Evolutionary conservation across 441 rosid genomes (phyloP), one percentile per base, ranked within the genome.

Genomic region (Pelargonium citronellum): DNA sequence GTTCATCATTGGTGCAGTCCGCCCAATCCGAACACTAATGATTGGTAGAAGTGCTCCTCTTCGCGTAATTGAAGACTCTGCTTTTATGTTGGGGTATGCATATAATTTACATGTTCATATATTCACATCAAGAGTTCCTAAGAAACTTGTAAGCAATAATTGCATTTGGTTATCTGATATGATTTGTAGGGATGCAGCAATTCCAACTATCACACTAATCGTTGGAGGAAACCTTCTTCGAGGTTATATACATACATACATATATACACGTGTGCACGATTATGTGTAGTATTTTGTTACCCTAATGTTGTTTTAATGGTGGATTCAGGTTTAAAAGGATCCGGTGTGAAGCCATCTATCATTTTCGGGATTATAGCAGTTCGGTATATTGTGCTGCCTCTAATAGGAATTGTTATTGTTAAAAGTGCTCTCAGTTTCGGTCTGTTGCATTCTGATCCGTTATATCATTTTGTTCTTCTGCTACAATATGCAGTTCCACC

Each of bases 21-120:
- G 96, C 66, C 79, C 53, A 20, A 39, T 85, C 53, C 79, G 88
- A 24, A 82, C 83, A 73, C 47, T 78, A 64, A 49, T 88, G 67
- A 78, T 89, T 2, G 92, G 92, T 39, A 82, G 82, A 9, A 71
- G 75, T 39, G 95, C 96, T 70, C 91, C 91, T 77, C 88, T 91
- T 66, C 80, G 78, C 55, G 91, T 87, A 64, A 71, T 92, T 73
- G 80, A 81, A 46, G 87, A 88, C 74, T 87, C 94, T 6, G 83
- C 87, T 30, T 72, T 84, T 62, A 69, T 91, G 66, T 37, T 89
- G 73, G 96, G 97, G 96, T 91, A 86, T 24, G 64, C 60, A 24
- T 3, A 30, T 1, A 30, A 30, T 1, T 1, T 30, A 30, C 4
- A 30, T 30, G 37, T 30, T 2, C 4, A 30, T 3, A 30, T 3